A percentile compares a stretch with the other conserved stretches of the same genome.
Conservation (phyloP, 192 early-diverging fungal species). For the Chytriomyces hyalinus region DNA sequence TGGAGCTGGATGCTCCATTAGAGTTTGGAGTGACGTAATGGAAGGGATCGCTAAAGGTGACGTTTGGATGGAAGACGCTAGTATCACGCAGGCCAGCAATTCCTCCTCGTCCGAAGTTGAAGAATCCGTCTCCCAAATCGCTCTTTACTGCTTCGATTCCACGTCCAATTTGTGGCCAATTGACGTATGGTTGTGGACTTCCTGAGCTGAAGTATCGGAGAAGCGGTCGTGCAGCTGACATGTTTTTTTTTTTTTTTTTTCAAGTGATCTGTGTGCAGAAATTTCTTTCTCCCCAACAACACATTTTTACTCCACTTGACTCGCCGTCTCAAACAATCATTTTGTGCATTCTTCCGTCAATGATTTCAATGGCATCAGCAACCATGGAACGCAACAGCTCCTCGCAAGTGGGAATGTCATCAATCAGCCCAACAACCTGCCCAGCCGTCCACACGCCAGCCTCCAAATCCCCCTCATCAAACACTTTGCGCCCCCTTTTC, state of each 20-base stretch:
- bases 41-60: conserved; percentile 32
- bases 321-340: too few relatives aligned
- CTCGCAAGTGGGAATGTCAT: conserved; percentile 73
- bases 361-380: conserved; percentile 39
- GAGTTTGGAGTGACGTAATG: background rate
- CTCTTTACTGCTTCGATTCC: conserved; percentile 9
- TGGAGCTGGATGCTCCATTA: background rate
- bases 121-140: conserved; percentile 10
- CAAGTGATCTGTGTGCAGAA: too few relatives aligned
- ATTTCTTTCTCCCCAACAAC: too few relatives aligned
- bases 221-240: too few relatives aligned
- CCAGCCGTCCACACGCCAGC: conserved; percentile 46
- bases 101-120: background rate
- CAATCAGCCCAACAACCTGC: conserved; percentile 57
- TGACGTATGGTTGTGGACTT: background rate
- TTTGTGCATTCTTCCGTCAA: background rate
- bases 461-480: conserved; percentile 41
- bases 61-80: background rate
- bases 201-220: too few relatives aligned
- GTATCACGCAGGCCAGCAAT: background rate
- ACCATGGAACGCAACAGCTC: conserved; percentile 60
- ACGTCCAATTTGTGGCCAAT: conserved; percentile 30
- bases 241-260: too few relatives aligned
- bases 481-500: conserved; percentile 34
- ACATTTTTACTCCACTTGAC: too few relatives aligned